Base-by-base conservation (phyloP, 2,329 filamentous ascomycete genomes). In the Metarhizium sp. region DNA sequence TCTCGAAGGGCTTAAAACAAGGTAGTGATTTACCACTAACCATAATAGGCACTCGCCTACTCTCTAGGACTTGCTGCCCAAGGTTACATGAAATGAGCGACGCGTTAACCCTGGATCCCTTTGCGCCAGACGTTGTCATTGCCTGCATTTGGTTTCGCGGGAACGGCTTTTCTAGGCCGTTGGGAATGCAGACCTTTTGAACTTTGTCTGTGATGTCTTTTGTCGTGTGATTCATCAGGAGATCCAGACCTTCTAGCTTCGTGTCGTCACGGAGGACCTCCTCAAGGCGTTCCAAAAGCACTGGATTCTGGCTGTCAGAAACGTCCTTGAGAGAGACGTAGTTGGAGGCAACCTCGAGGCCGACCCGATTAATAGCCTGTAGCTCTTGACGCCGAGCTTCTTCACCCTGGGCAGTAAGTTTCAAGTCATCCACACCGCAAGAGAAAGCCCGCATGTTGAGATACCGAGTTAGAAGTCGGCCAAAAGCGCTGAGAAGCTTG, bases 121-220 rank as follows among this genome's bases (percentile, higher is more conserved):
- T 99, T 52, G 94, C 94, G 70, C 94, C 94, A 55, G 94, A 96
- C 14, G 87, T 88, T 25, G 94, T 99, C 94, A 99, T 99, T 61
- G 89, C 85, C 77, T 99, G 94, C 92, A 99, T 99, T 73, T 97
- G 92, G 67, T 99, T 99, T 67, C 87, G 87, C 1, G 94, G 94
- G 71, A 99, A 99, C 7, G 88, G 83, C 73, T 97, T 99, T 64
- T 89, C 85, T 32, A 99, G 81, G 46, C 89, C 90, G 20, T 76
- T 73, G 0, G 94, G 94, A 61, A 99, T 79, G 71, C 91, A 96
- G 2, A 82, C 81, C 50, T 78, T 78, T 10, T 92, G 95, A 48
- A 97, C 86, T 1, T 78, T 81, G 16, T 88, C 85, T 4, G 92
- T 96, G 30, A 99, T 80, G 3, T 79, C 72, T 13, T 78, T 77